A percentile compares a stretch with the other conserved stretches of the same genome.
phyloP scores from a whole-genome alignment of 1,284 basidiomycete genomes.

The Peniophora sp. region DNA sequence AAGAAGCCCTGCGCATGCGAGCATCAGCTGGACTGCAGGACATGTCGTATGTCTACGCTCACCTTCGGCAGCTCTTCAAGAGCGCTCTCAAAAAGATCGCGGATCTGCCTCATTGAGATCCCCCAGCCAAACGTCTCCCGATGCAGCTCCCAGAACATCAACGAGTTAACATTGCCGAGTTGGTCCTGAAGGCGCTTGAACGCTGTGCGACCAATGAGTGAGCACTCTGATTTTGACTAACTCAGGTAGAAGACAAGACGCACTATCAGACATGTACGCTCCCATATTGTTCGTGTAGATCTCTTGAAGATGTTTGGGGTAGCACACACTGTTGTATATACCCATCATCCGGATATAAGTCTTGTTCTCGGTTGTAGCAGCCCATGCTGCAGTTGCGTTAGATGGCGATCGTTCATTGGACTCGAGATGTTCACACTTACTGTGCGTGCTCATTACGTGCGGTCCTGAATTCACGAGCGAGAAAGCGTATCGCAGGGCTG shows the following conservation, averaged over 20 bases:
- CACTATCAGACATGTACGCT: constrained; percentile 43
- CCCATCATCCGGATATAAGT: constrained; percentile 61
- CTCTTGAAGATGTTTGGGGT: constrained; percentile 59
- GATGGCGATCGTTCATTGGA: no score
- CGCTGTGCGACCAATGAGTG: neutral
- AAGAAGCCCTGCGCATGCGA: neutral
- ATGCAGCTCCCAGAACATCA: constrained; percentile 39
- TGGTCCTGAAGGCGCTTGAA: constrained; percentile 33
- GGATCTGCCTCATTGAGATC: constrained; percentile 18
- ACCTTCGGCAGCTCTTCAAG: constrained; percentile 60
- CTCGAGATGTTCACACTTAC: no score
- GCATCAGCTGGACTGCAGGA: no score
- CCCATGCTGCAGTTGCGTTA: constrained; percentile 40
- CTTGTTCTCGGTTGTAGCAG: constrained; percentile 59
- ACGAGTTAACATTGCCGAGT: constrained; percentile 15
- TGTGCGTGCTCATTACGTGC: neutral
- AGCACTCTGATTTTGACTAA: neutral
- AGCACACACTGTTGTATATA: constrained; percentile 44
- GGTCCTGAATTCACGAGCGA: neutral
- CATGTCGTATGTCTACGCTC: no score
- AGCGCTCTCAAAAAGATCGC: constrained; percentile 36
- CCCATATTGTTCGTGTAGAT: constrained; percentile 60
- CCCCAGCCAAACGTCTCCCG: constrained; percentile 47
- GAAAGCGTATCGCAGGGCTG: constrained; percentile 25
- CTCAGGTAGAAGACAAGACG: constrained; percentile 11